Conservation (phyloP, 2,329 filamentous ascomycete genomes). For the Hypocrella siamensis region DNA sequence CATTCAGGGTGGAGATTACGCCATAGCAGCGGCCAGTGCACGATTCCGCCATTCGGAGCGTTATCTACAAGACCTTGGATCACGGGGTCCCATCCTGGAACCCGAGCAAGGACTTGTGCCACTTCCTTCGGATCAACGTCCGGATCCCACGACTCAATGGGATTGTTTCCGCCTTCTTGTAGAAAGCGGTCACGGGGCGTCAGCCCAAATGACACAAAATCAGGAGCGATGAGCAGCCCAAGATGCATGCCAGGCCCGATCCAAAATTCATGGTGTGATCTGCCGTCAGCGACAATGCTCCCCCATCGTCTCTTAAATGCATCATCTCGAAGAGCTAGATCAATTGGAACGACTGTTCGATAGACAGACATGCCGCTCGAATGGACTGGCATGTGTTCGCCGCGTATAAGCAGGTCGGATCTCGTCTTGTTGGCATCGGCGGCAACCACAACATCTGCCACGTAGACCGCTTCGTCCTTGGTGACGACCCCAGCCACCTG, state of each 20-base stretch:
- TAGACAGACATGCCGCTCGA: conserved; percentile 3
- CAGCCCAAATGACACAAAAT: conserved; percentile 1
- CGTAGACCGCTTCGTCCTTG: not conserved
- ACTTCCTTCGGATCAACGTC: conserved; percentile 2
- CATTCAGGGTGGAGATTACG: conserved; percentile 5
- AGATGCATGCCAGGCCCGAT: conserved; percentile 2
- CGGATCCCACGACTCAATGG: conserved; percentile 2
- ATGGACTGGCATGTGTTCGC: not conserved
- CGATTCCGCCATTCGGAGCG: conserved; percentile 1
- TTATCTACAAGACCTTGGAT: conserved; percentile 1
- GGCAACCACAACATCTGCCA: conserved; percentile 5
- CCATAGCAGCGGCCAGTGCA: conserved; percentile 7
- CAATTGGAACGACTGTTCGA: conserved; percentile 1
- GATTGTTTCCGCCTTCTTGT: not conserved
- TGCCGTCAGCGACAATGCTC: not conserved
- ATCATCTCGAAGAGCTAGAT: not conserved
- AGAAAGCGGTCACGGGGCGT: conserved; percentile 1
- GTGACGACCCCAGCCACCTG: conserved; percentile 1
- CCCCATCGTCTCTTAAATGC: not conserved
- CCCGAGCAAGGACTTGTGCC: not conserved
- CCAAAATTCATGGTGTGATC: conserved; percentile 1
- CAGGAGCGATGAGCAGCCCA: not conserved
- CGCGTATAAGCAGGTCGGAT: not conserved
- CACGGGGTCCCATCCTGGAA: conserved; percentile 1
- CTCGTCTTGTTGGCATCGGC: conserved; percentile 4